Evolutionary conservation across 73 alveolate species (phyloP), one percentile per base, ranked within the genome.

Genomic region (Paramecium caudatum): DNA sequence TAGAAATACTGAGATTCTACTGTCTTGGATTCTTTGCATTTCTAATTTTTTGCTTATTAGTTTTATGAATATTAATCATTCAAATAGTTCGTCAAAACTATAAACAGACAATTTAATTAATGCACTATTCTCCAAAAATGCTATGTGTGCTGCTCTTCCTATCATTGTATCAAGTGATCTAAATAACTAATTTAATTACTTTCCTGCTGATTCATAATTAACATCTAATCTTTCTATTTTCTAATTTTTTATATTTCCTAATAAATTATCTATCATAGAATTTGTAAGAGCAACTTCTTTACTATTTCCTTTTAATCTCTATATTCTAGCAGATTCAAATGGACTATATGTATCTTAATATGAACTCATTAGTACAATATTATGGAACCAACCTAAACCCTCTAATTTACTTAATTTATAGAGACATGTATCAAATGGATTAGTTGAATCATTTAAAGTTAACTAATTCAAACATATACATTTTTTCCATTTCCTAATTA

Each of bases 81-180:
- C 85, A 78, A 96, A 96, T 87, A 93, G 92, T 48, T 96, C 98
- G 32, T 94, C 93, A 90, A 93, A 96, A 47, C 99, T 91, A 62
- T 95, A 91, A 21, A 95, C 90, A 21, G 95, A 36, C 97, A 96
- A 95, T 68, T 95, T 95, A 99, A 97, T 95, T 65, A 97, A 90
- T 25, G 98, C 95, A 82, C 94, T 94, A 93, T 96, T 94, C 94
- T 99, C 99, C 48, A 99, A 85, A 91, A 99, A 99, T 93, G 98
- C 99, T 50, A 99, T 99, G 92, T 99, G 99, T 32, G 99, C 99
- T n/a, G 99, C 99, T 82, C 99, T 95, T 30, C 99, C 99, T 41
- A 99, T 98, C 95, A 97, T 96, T 55, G 99, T 92, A 91, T 99
- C 99, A 47, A 98, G 48, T 91, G 83, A 50, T 37, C 91, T 83